phyloP scores from a whole-genome alignment of 345 rosid genomes.

The Brassica nigra region DNA sequence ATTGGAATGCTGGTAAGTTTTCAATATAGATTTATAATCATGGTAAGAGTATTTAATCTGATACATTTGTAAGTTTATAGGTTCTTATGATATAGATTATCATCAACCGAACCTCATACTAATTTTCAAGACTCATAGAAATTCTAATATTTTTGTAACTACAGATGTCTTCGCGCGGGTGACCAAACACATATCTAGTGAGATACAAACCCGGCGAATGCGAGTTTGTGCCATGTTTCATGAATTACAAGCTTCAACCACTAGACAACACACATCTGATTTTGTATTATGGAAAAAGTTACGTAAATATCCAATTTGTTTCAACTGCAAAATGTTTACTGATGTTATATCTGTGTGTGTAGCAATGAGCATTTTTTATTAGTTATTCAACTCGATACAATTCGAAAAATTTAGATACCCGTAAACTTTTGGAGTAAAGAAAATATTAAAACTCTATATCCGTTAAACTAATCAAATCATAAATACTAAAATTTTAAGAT shows the following conservation, averaged over 20 bases:
- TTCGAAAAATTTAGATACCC: too few relatives aligned
- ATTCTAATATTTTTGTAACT: neutral
- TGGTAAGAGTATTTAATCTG: too few relatives aligned
- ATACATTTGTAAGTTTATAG: neutral
- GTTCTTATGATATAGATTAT: neutral
- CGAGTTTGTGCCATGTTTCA: neutral
- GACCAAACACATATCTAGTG: neutral
- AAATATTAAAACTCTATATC: too few relatives aligned
- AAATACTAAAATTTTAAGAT: too few relatives aligned
- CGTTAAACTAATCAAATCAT: too few relatives aligned
- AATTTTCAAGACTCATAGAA: neutral
- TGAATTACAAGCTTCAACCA: neutral
- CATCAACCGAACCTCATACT: neutral
- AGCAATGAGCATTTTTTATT: too few relatives aligned
- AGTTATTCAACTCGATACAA: too few relatives aligned
- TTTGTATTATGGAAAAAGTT: neutral
- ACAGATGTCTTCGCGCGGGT: neutral
- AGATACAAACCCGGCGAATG: neutral
- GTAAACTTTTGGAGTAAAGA: too few relatives aligned
- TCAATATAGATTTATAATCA: too few relatives aligned
- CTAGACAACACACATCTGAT: neutral
- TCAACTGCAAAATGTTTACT: neutral
- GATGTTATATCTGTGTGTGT: neutral
- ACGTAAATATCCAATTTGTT: neutral
- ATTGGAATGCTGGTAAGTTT: too few relatives aligned